phyloP scores from a whole-genome alignment of 2,329 filamentous ascomycete species.

The Gaeumannomyces sp. region DNA sequence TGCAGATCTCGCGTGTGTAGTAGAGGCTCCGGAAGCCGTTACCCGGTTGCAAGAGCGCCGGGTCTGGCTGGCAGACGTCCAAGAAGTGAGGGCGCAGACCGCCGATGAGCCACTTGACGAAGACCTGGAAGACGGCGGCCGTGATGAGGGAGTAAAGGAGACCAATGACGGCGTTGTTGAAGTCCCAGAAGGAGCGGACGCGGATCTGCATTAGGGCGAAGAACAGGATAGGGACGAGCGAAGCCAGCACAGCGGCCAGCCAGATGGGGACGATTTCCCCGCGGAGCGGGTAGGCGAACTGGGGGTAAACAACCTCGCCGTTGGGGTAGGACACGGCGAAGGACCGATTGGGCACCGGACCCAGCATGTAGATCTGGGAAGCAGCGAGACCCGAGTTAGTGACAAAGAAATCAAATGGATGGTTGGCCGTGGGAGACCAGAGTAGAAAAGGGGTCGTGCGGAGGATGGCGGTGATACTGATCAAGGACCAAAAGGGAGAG shows the following conservation, averaged over 20 bases:
- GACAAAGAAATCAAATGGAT: conserved; percentile 5
- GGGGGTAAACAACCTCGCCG: conserved; percentile 61
- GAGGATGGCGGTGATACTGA: too few relatives aligned
- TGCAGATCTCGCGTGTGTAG: conserved; percentile 65
- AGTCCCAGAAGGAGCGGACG: conserved; percentile 61
- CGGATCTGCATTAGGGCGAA: conserved; percentile 63
- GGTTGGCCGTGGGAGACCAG: too few relatives aligned
- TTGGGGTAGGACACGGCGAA: conserved; percentile 63
- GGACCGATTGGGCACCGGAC: conserved; percentile 60
- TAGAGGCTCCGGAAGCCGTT: conserved; percentile 50
- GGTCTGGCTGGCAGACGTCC: conserved; percentile 57
- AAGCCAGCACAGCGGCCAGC: conserved; percentile 59
- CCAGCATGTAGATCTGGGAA: conserved; percentile 53
- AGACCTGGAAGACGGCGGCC: conserved; percentile 70
- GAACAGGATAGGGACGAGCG: conserved; percentile 56
- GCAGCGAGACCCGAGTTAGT: not conserved
- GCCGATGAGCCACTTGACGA: conserved; percentile 69
- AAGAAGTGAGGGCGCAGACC: conserved; percentile 69
- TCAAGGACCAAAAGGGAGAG: conserved; percentile 3
- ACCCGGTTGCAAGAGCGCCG: conserved; percentile 33
- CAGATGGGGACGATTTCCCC: conserved; percentile 68
- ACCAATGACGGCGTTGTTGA: conserved; percentile 65
- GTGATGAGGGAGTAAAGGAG: conserved; percentile 64
- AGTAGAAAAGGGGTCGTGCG: too few relatives aligned
- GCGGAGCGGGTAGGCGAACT: conserved; percentile 66